Evolutionary conservation across 2,329 filamentous ascomycete genomes (phyloP).

Genomic region (Microdochium trichocladiopsis): DNA sequence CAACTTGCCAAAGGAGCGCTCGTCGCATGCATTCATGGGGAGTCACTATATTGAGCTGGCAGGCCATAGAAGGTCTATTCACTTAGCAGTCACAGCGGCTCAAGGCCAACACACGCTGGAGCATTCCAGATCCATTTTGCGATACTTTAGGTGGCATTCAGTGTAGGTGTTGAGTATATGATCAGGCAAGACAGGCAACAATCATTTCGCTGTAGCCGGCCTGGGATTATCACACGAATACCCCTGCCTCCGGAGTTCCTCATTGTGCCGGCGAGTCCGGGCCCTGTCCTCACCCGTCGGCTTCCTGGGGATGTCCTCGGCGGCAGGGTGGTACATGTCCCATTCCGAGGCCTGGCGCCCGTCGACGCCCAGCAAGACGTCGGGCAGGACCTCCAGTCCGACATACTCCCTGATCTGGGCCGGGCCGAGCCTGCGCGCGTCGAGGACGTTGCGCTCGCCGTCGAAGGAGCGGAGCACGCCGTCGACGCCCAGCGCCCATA

Average conservation of each 20-base stretch:
- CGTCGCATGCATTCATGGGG: too few species aligned
- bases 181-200: neutral
- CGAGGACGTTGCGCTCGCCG: slow-evolving; percentile 8
- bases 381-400: slow-evolving; percentile 3
- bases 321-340: slow-evolving; percentile 9
- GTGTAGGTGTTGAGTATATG: too few species aligned
- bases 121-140: too few species aligned
- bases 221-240: neutral
- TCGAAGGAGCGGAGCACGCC: slow-evolving; percentile 9
- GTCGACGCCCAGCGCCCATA: slow-evolving; percentile 7
- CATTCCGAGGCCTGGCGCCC: slow-evolving; percentile 7
- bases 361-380: slow-evolving; percentile 7
- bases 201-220: neutral
- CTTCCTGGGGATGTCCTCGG: slow-evolving; percentile 7
- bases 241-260: slow-evolving; percentile 3
- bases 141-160: too few species aligned
- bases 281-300: slow-evolving; percentile 10
- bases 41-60: too few species aligned
- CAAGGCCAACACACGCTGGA: too few species aligned
- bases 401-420: slow-evolving; percentile 10
- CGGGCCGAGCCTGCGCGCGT: slow-evolving; percentile 8
- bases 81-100: too few species aligned
- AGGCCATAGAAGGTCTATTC: too few species aligned
- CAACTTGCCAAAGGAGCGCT: too few species aligned
- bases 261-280: slow-evolving; percentile 3